These are phyloP conservation scores for Abrus precatorius DNA, from an alignment of 306 rosid species.

Conservation along the genomic window DNA sequence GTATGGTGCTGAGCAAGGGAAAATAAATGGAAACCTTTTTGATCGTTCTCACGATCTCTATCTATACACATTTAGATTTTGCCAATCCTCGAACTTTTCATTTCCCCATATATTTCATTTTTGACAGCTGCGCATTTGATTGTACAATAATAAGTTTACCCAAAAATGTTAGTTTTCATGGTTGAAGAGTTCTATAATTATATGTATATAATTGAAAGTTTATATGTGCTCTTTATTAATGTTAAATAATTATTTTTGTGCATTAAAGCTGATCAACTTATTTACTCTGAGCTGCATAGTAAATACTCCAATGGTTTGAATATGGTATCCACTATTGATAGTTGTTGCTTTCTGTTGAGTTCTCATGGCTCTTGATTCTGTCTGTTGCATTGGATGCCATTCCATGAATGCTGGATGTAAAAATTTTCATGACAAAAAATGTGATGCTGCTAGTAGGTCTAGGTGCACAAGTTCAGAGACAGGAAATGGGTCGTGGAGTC, in stretches of 20 bases:
- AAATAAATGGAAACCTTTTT: not conserved
- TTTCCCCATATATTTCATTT: slow-evolving; percentile 12
- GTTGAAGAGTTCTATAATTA: slow-evolving; percentile 8
- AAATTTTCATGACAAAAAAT: slow-evolving; percentile 21
- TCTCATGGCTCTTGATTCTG: not conserved
- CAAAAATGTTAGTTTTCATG: not conserved
- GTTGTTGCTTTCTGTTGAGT: slow-evolving; percentile 18
- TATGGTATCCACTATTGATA: not conserved
- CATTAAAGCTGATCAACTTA: not conserved
- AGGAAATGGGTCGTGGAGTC: slow-evolving; percentile 82
- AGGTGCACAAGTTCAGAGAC: slow-evolving; percentile 19
- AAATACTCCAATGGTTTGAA: slow-evolving; percentile 6
- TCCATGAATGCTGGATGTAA: not conserved
- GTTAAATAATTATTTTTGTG: not conserved
- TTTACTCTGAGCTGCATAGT: not conserved
- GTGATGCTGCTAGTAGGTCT: slow-evolving; percentile 48
- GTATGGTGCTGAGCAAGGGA: not conserved
- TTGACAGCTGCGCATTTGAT: not conserved
- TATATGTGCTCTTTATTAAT: not conserved
- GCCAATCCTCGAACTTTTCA: not conserved
- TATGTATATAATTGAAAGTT: slow-evolving; percentile 19
- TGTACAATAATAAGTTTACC: not conserved
- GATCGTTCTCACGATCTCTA: not conserved
- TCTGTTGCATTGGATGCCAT: slow-evolving; percentile 14
- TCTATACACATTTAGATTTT: not conserved